Evolutionary conservation across 257 asterid species (phyloP), one percentile per base, ranked within the genome.

Genomic region (Rehmannia glutinosa): DNA sequence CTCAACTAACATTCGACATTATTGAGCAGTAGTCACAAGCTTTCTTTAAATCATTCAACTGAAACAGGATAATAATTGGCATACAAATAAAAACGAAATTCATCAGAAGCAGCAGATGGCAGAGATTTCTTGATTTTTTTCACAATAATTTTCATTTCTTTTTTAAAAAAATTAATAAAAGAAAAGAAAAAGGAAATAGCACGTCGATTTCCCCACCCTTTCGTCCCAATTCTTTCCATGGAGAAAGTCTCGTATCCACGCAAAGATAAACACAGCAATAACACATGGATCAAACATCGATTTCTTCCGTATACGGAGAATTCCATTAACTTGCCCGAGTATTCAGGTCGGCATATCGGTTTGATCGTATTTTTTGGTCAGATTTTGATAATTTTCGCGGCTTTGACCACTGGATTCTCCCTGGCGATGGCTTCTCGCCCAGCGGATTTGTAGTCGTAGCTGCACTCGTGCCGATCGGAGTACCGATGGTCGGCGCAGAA

Each of bases 391-490:
- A 89, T 75, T 69, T 91, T 88, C 4, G 93, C 91, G 3, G 96
- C 98, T 73, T 89, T 91, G 32, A 89, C 95, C 68, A 89, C 94
- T 41, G 96, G 98, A 89, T 91, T 91, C 79, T 89, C 94, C 81
- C 87, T 80, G 6, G 86, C 85, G 62, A 89, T 91, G 54, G 82
- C 85, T 13, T 89, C 96, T 21, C 98, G 77, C 9, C 96, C 98
- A 68, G 90, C 89, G 42, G 90, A 2, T 66, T 86, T 88, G 85
- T 90, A 90, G 66, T 88, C 97, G 70, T 81, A 90, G 78, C 83
- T 84, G 69, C 98, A 91, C 30, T 87, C 98, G 43, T 91, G 98
- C 1, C 96, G 90, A 65, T 91, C 96, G 39, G 98, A 89, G 79
- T 91, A 91, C 33, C 98, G 82, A 70, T 91, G 96, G 30, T 83